Percentiles rank a stretch among this genome's conserved stretches.
phyloP scores from a whole-genome alignment of 2,329 filamentous ascomycete genomes.

The Leptodontidium sp. region DNA sequence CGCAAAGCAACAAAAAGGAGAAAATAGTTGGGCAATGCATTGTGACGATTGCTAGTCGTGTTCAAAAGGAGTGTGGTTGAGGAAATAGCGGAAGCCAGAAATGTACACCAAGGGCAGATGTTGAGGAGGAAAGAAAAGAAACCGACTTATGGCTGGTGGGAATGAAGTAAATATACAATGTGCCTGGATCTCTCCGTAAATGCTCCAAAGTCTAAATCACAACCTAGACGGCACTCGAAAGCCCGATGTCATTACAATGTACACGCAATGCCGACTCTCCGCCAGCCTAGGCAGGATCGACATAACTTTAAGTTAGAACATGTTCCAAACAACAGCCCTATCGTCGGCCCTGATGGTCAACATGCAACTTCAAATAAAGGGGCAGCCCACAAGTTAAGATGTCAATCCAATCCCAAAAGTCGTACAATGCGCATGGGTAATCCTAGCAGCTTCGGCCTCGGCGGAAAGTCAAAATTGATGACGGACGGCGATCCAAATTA shows the following conservation, averaged over 20 bases:
- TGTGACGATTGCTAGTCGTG: conserved; percentile 29
- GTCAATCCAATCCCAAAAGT: neutral
- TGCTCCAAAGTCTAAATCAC: neutral
- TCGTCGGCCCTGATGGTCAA: neutral
- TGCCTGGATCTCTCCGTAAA: neutral
- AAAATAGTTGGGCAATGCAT: conserved; percentile 31
- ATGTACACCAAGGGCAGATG: neutral
- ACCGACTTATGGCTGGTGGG: neutral
- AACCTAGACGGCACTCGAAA: neutral
- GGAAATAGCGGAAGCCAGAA: neutral
- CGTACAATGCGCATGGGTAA: neutral
- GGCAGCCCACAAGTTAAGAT: neutral
- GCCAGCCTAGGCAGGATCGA: conserved; percentile 1
- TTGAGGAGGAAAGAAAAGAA: neutral
- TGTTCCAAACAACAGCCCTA: conserved; percentile 7
- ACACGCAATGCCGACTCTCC: neutral
- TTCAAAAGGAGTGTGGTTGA: neutral
- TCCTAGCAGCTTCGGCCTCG: neutral
- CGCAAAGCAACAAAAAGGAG: conserved; percentile 16
- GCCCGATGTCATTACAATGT: neutral
- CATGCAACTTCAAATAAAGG: conserved; percentile 2
- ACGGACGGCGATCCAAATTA: neutral
- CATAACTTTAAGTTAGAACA: conserved; percentile 6
- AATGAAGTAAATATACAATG: neutral
- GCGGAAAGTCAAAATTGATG: neutral